Base-by-base conservation (phyloP, 129 eudicot genomes). In the Tagetes patula region DNA sequence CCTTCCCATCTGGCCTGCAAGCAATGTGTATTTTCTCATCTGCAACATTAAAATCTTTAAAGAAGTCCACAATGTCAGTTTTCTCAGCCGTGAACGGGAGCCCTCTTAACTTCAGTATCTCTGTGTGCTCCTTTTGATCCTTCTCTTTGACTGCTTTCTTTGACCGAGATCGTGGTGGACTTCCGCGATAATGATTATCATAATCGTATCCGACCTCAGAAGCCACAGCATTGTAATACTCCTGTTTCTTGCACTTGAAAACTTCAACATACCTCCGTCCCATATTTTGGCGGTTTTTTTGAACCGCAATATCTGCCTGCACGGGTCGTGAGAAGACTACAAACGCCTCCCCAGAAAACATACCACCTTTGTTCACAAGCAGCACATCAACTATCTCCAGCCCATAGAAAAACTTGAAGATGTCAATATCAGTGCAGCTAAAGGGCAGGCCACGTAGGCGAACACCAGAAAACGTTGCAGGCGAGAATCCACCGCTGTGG, bases 211-310 rank as follows among this genome's bases (percentile, higher is more conserved):
- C 82, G 69, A 90, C 93, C 84, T 94, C 99, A 39, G 84, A 80
- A 11, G 99, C 96, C 69, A 94, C 93, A 49, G 96, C 97, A 68
- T 85, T 50, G 82, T 94, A 90, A 73, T 94, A 94, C 1, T 94
- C 99, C 84, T 87, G 93, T 74, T 94, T 94, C 73, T 85, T 88
- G 87, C 99, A 94, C 87, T 85, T 79, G 79, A 87, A 93, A 41
- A 93, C 97, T 59, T 94, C 96, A 62, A 93, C 96, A 52, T 93
- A 93, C 77, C 98, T 84, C 65, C 89, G 81, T 11, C 98, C 98
- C 85, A 94, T 87, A 75, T 86, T 90, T 49, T 86, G 98, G 40
- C 84, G 78, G 65, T 94, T 89, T 69, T 88, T 84, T 36, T 84
- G 90, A 1, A 87, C 73, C 8, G 98, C 96, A 27, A 86, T 75